Evolutionary conservation across 495 filamentous ascomycete species (phyloP).

Genomic region (Podospora comata): DNA sequence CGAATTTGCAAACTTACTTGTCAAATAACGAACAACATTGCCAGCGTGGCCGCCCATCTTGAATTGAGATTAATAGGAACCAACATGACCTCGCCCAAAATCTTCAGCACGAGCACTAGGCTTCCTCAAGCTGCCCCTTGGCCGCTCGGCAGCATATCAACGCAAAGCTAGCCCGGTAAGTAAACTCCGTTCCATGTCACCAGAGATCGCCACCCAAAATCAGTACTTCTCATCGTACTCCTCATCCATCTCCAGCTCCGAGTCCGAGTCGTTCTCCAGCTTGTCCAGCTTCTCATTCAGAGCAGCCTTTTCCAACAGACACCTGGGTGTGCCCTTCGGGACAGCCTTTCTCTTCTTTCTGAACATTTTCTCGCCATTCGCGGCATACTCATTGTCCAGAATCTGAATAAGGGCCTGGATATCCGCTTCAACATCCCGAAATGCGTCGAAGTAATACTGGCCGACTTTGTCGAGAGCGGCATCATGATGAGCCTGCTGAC

Average conservation of each 20-base stretch:
- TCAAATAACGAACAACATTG: not conserved
- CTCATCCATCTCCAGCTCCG: not conserved
- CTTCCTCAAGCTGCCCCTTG: not conserved
- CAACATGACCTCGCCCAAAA: not conserved
- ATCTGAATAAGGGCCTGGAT: not conserved
- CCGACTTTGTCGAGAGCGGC: not conserved
- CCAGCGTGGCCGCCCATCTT: not conserved
- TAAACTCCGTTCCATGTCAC: not conserved
- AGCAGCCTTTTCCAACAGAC: not conserved
- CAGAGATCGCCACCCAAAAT: not conserved
- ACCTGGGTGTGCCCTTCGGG: not conserved
- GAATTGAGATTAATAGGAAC: not conserved
- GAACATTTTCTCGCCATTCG: slow-evolving; percentile 2
- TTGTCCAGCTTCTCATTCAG: slow-evolving; percentile 1
- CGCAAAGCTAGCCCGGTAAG: not conserved
- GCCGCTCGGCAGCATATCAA: not conserved
- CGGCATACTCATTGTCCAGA: slow-evolving; percentile 1
- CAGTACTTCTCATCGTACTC: not conserved
- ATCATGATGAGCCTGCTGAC: not conserved
- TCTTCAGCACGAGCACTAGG: not conserved
- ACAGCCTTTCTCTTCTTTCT: slow-evolving; percentile 1
- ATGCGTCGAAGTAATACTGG: not conserved
- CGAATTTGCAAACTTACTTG: not conserved
- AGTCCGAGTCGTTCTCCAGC: slow-evolving; percentile 5
- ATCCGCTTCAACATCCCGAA: slow-evolving; percentile 7